Conservation (phyloP, 31 red algal species). For the Bonnemaisonia californica region DNA sequence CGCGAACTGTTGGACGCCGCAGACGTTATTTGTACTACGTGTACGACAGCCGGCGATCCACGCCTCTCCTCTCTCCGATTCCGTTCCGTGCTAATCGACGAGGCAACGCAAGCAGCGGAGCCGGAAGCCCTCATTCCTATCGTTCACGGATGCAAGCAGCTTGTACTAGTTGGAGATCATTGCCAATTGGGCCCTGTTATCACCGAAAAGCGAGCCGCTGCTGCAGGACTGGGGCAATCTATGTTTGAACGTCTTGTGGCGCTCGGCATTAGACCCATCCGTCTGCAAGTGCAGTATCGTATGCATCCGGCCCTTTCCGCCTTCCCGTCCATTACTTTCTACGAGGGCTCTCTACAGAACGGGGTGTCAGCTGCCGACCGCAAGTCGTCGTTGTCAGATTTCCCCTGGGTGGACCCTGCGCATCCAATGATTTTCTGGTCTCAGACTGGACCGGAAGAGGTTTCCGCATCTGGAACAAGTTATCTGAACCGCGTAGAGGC, state of each 20-base stretch:
- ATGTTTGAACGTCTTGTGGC: slow-evolving; percentile 89
- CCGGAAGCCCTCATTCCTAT: slow-evolving; percentile 90
- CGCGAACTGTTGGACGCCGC: slow-evolving; percentile 76
- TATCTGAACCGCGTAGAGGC: slow-evolving; percentile 94
- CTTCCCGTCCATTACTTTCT: slow-evolving; percentile 91
- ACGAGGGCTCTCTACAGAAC: slow-evolving; percentile 90
- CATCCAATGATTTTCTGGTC: slow-evolving; percentile 92
- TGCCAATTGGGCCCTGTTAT: slow-evolving; percentile 94
- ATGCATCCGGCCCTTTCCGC: slow-evolving; percentile 88
- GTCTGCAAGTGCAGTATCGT: slow-evolving; percentile 90
- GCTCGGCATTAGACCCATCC: slow-evolving; percentile 75
- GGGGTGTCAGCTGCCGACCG: slow-evolving; percentile 90
- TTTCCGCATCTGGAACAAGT: slow-evolving; percentile 90
- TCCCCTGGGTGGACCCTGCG: slow-evolving; percentile 76
- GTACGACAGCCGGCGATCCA: slow-evolving; percentile 77
- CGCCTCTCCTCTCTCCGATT: slow-evolving; percentile 75
- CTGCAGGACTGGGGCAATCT: slow-evolving; percentile 81
- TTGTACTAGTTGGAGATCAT: slow-evolving; percentile 92
- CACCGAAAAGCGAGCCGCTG: slow-evolving; percentile 83
- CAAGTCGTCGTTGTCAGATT: slow-evolving; percentile 46
- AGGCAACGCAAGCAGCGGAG: slow-evolving; percentile 89
- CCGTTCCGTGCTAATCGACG: slow-evolving; percentile 87
- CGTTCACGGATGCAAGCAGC: slow-evolving; percentile 87
- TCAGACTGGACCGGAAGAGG: slow-evolving; percentile 82
- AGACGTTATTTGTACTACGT: slow-evolving; percentile 89